Base-by-base conservation (phyloP, 805 yeast species). In the Yarrowia yakushimensis region DNA sequence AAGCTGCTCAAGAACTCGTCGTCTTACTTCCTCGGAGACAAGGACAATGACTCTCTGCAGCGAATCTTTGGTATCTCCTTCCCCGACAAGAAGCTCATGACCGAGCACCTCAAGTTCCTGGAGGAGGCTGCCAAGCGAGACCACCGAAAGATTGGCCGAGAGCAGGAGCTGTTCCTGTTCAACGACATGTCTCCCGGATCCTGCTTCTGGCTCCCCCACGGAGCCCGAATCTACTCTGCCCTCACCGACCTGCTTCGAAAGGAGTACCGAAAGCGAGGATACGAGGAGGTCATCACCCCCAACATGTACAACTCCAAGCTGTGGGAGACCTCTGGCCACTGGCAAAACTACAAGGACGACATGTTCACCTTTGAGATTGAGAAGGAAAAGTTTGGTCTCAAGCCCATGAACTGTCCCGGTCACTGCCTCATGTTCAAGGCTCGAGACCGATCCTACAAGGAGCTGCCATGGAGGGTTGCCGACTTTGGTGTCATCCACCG, bases 291-390 rank as follows among this genome's bases (percentile, higher is more conserved):
- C 68, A 93, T 94, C 74, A 92, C 99, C 66, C 99, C 99, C 72
- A 94, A 94, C 80, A 94, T 94, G 98, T 94, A 84, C 84, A 93
- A 92, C 80, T 79, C 97, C 65, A 93, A 93, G 77, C 82, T 94
- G 71, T 94, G 99, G 99, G 96, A 93, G 80, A 88, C 94, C 63
- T 92, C 98, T 12, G 99, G 99, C 68, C 99, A 94, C 77, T 94
- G 98, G 99, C 96, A 82, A 46, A 94, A 94, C 79, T 94, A 94
- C 78, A 87, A 90, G 75, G 99, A 94, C 75, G 90, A 94, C 76
- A 94, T 94, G 99, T 94, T 94, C 74, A 80, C 96, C 11, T 90
- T 94, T 71, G 97, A 92, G 63, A 96, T 93, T 67, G 99, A 94
- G 78, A 94, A 94, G 82, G 99, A 94, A 76, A 83, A 83, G 37